Evolutionary conservation across 2,329 filamentous ascomycete species (phyloP).

Genomic region (Trichophyton mentagrophytes): DNA sequence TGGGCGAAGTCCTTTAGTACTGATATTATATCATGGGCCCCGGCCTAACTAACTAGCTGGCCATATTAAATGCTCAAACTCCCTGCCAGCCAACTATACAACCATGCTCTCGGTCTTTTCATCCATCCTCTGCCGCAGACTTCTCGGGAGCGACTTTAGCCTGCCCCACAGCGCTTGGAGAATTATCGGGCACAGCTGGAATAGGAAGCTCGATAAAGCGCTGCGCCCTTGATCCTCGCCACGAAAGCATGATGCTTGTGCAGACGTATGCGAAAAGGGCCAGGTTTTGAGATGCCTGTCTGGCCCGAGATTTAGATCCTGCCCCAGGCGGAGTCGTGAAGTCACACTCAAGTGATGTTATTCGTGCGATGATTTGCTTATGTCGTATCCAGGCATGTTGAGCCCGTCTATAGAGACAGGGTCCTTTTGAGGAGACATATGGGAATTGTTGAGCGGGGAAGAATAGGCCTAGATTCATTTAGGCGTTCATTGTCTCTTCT

Average conservation of each 20-base stretch:
- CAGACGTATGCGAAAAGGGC: too few species aligned
- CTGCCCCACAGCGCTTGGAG: not conserved
- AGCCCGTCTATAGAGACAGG: too few species aligned
- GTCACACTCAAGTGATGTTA: not conserved
- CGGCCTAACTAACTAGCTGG: not conserved
- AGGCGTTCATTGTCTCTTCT: not conserved
- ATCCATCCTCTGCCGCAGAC: not conserved
- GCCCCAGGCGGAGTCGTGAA: not conserved
- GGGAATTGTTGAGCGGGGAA: not conserved
- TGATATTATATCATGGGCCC: not conserved
- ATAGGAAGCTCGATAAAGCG: constrained; percentile 2
- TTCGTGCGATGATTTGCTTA: not conserved
- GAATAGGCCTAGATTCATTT: not conserved
- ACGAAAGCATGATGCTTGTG: not conserved
- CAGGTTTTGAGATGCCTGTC: too few species aligned
- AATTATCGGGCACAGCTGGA: not conserved
- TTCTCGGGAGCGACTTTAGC: not conserved
- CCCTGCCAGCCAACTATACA: not conserved
- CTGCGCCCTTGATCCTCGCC: not conserved
- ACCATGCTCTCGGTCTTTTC: not conserved
- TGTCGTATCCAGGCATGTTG: not conserved
- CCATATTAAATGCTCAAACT: not conserved
- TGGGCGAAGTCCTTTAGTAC: not conserved
- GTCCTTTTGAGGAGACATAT: not conserved
- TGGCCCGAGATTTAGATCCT: too few species aligned